These are phyloP conservation scores for Marasmius sp. DNA, from an alignment of 1,284 basidiomycete genomes.

Conservation along the genomic window DNA sequence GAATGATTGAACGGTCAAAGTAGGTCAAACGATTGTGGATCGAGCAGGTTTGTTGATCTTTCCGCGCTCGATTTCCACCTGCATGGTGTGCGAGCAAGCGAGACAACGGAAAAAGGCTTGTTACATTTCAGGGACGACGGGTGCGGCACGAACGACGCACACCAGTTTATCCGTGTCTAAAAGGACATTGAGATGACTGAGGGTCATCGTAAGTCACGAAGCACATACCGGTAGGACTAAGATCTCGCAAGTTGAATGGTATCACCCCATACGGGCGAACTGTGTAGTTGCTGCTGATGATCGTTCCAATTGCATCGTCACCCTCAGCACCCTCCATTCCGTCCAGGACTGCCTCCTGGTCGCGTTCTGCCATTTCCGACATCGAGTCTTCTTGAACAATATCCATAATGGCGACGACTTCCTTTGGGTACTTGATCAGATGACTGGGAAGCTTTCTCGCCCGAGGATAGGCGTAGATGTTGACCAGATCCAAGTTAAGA, in stretches of 20 bases:
- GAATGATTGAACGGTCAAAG: slow-evolving; percentile 91
- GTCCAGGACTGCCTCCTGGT: slow-evolving; percentile 64
- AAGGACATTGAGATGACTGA: slow-evolving; percentile 9
- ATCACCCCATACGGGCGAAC: slow-evolving; percentile 87
- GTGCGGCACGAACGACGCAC: too few relatives aligned
- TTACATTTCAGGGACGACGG: too few relatives aligned
- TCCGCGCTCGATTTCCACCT: slow-evolving; percentile 94
- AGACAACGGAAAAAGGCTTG: too few relatives aligned
- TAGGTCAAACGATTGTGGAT: slow-evolving; percentile 97
- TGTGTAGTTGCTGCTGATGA: slow-evolving; percentile 85
- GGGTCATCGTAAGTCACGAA: not conserved
- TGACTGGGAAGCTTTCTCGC: slow-evolving; percentile 80
- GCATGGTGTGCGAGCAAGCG: too few relatives aligned
- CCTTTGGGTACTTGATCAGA: slow-evolving; percentile 91
- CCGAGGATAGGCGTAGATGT: slow-evolving; percentile 87
- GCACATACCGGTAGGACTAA: slow-evolving; percentile 82
- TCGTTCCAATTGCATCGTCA: slow-evolving; percentile 78
- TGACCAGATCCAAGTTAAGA: slow-evolving; percentile 88
- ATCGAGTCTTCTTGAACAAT: slow-evolving; percentile 91
- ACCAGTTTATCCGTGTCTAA: too few relatives aligned
- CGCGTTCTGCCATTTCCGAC: slow-evolving; percentile 78
- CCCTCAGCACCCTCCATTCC: slow-evolving; percentile 73
- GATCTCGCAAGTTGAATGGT: slow-evolving; percentile 86
- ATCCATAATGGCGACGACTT: slow-evolving; percentile 96
- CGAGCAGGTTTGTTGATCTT: slow-evolving; percentile 92